These are phyloP conservation scores for Paramecium bursaria DNA, from an alignment of 73 alveolate genomes.

Conservation along the genomic window DNA sequence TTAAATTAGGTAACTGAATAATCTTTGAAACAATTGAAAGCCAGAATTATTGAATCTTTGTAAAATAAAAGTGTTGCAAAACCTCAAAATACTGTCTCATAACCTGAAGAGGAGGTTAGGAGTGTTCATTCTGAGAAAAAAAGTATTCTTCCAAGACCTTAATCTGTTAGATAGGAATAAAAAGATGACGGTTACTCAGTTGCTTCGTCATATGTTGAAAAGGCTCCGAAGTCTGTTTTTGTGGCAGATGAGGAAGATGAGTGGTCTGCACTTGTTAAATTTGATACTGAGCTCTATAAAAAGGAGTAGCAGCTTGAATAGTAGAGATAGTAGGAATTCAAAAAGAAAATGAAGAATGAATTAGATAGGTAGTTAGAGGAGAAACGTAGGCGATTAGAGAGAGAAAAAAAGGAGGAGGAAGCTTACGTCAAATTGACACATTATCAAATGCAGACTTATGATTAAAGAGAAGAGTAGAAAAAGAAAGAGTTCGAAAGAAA, in stretches of 20 bases:
- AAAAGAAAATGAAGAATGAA: constrained; percentile 69
- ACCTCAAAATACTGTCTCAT: not conserved
- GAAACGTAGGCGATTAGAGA: constrained; percentile 24
- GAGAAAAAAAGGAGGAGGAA: constrained; percentile 52
- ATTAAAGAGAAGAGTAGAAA: constrained; percentile 63
- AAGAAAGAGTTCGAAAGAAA: constrained; percentile 55
- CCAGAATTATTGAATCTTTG: constrained; percentile 51
- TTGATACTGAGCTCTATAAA: constrained; percentile 62
- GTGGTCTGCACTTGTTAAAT: constrained; percentile 70
- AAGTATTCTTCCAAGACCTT: constrained; percentile 45
- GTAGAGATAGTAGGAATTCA: constrained; percentile 63
- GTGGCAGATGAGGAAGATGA: constrained; percentile 71
- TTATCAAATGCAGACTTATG: constrained; percentile 62
- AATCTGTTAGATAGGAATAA: constrained; percentile 10
- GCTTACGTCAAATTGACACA: constrained; percentile 58
- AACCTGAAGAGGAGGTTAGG: constrained; percentile 22
- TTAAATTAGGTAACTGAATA: constrained; percentile 55
- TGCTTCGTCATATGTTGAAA: constrained; percentile 58
- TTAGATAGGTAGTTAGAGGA: constrained; percentile 67
- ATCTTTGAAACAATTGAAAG: constrained; percentile 57
- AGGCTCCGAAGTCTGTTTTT: constrained; percentile 68
- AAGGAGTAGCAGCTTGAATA: constrained; percentile 55
- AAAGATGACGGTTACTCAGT: constrained; percentile 60
- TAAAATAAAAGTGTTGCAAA: constrained; percentile 33
- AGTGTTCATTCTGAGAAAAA: constrained; percentile 25